Base-by-base conservation (phyloP, 768 basidiomycete species). In the Suillus subaureus region DNA sequence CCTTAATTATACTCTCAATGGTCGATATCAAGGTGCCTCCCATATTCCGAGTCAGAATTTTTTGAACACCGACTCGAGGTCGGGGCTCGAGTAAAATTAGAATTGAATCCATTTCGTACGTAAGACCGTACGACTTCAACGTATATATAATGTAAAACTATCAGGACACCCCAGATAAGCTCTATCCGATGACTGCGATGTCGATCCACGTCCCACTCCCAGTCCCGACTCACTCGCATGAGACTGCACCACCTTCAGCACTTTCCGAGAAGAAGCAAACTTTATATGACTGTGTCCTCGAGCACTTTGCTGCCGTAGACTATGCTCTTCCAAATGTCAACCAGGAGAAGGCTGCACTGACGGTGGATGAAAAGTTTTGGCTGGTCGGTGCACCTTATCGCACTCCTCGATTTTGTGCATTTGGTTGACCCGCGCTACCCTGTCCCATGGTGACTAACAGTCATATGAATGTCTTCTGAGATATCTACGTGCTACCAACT, bases 401-500 rank as follows among this genome's bases (percentile, higher is more conserved):
- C 63, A 35, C 26, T 21, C n/a, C 6, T 7, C 45, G 13, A 12
- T 33, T 45, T 3, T 1, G 7, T 21, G 49, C 40, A 60, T 15
- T n/a, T 55, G 39, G 39, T 60, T 60, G 57, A 60, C 42, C 54
- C 8, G 18, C 31, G 11, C 6, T 21, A 21, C 11, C 11, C 79
- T 54, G 49, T 43, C 35, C 21, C 31, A 21, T 21, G 15, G 26
- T 21, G 1, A 39, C 35, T 16, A 23, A 33, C 67, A 77, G 77
- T 89, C 90, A 3, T 83, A 84, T 71, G 93, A 94, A 68, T 92
- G n/a, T n/a, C n/a, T n/a, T n/a, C n/a, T n/a, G n/a, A n/a, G n/a
- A n/a, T n/a, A n/a, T n/a, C n/a, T n/a, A n/a, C n/a, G n/a, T n/a
- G n/a, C n/a, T n/a, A n/a, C n/a, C n/a, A n/a, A n/a, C n/a, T n/a